Base-by-base conservation (phyloP, 805 yeast genomes). In the Metschnikowia reukaufii region DNA sequence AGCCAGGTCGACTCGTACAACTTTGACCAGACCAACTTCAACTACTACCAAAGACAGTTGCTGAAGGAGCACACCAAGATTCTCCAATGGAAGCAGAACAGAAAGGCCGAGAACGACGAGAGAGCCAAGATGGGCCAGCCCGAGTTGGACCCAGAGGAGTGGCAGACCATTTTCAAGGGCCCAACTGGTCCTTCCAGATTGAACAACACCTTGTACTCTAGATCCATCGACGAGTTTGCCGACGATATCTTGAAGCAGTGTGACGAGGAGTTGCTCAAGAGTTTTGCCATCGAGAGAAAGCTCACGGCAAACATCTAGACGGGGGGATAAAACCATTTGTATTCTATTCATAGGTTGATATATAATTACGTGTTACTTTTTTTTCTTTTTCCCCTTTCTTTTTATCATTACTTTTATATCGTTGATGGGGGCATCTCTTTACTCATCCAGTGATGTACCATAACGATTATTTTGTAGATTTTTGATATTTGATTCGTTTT, bases 21-120 rank as follows among this genome's bases (percentile, higher is more conserved):
- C 70, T 83, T 83, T 64, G 90, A 84, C 63, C 87, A 85, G 64
- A 83, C 84, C 56, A 86, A 83, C 68, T 83, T 84, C 74, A 84
- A 86, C 73, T 86, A 84, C 68, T 86, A 80, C 72, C 94, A 86
- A 70, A 82, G 95, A 72, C 84, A 81, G 58, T 73, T 81, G 49
- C 78, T 82, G 39, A 78, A 89, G 63, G 95, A 87, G 63, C 72
- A 76, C 64, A 67, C 81, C 50, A 86, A 84, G 71, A 76, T 87
- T 54, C 73, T 74, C 53, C 88, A 83, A 62, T 87, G 92, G 91
- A 83, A 84, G 62, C 82, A 78, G 60, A 82, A 80, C 65, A 73
- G 86, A 62, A 78, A 78, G 65, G 73, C 77, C 49, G 91, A 85
- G 57, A 84, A 85, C 66, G 73, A 75, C 35, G 78, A 75, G 55